phyloP scores from a whole-genome alignment of 192 early-diverging fungal species.

The Coemansia sp. region DNA sequence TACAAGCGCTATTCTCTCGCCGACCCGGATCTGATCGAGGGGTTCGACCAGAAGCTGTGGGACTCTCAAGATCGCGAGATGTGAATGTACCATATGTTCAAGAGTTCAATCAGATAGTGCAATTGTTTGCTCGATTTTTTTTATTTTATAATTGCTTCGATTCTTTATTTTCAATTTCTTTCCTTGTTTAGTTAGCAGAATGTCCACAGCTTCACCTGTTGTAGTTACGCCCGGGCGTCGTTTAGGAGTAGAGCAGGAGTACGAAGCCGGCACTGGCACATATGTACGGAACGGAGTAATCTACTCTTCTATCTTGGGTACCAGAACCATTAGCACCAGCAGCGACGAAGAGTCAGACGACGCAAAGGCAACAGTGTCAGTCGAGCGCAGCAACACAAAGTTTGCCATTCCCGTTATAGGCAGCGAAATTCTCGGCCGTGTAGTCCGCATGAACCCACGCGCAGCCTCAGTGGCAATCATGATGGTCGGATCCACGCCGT shows the following conservation, averaged over 20 bases:
- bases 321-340: constrained; percentile 17
- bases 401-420: constrained; percentile 77
- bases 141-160: background rate
- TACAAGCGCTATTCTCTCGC: constrained; percentile 55
- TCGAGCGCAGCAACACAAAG: constrained; percentile 65
- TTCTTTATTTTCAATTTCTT: background rate
- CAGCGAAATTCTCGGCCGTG: constrained; percentile 78
- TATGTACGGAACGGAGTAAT: constrained; percentile 71
- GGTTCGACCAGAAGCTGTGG: constrained; percentile 60
- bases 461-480: constrained; percentile 88
- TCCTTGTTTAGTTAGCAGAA: background rate
- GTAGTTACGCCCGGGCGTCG: constrained; percentile 78
- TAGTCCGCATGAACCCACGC: constrained; percentile 86
- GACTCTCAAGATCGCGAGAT: constrained; percentile 9
- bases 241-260: constrained; percentile 70
- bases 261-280: constrained; percentile 67
- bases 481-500: constrained; percentile 80
- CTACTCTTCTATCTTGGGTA: constrained; percentile 63
- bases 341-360: constrained; percentile 6
- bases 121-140: background rate
- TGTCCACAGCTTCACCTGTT: constrained; percentile 12
- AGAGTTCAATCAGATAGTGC: background rate
- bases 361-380: constrained; percentile 52
- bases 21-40: constrained; percentile 62
- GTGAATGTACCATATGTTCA: background rate